Evolutionary conservation across 768 basidiomycete species (phyloP).

Genomic region (Mycena metata): DNA sequence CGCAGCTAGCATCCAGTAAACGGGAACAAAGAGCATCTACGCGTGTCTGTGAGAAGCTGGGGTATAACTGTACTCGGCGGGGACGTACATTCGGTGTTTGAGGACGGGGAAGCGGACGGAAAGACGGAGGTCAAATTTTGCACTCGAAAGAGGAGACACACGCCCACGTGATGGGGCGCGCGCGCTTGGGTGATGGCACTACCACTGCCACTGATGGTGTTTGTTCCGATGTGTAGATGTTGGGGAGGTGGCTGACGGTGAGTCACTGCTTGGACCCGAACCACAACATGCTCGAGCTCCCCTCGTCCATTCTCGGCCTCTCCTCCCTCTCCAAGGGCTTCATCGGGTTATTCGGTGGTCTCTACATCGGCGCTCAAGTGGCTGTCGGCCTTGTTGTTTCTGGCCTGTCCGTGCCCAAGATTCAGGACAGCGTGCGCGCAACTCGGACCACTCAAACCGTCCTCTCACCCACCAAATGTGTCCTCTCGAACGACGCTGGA

Average conservation of each 20-base stretch:
- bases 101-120: no score
- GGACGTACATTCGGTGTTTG: no score
- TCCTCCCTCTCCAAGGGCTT: slow-evolving; percentile 11
- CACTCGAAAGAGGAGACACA: background rate
- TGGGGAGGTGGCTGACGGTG: slow-evolving; percentile 6
- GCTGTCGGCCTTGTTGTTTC: background rate
- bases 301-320: slow-evolving; percentile 9
- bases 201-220: no score
- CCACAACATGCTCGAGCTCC: slow-evolving; percentile 25
- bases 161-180: background rate
- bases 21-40: no score
- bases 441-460: background rate
- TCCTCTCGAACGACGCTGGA: no score
- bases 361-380: slow-evolving; percentile 14
- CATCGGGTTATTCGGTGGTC: slow-evolving; percentile 9
- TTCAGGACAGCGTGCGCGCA: background rate
- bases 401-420: slow-evolving; percentile 4
- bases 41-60: no score
- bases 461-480: no score
- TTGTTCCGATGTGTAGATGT: background rate
- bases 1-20: no score
- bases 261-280: slow-evolving; percentile 10
- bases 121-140: no score
- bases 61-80: no score
- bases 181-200: background rate